Base-by-base conservation (phyloP, 2,329 filamentous ascomycete genomes). In the Colletotrichum sp. region DNA sequence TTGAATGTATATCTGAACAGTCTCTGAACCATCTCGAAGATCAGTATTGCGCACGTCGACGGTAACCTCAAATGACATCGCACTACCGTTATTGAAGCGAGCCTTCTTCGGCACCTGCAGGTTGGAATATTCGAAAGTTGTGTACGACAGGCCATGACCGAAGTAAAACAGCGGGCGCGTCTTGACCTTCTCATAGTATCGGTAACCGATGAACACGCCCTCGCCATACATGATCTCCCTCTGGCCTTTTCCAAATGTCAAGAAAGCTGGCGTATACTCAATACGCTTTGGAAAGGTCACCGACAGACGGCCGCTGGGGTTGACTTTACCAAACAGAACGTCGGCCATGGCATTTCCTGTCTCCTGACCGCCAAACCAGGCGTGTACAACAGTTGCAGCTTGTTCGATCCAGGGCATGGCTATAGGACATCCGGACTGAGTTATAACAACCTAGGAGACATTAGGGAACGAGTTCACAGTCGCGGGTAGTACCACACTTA, bases 131-230 rank as follows among this genome's bases (percentile, higher is more conserved):
- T 79, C 79, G 82, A 94, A 94, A 1, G 84, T 90, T 0, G 93
- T 94, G 80, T 94, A 94, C 3, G 91, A 92, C 6, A 94, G 84
- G 9, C 93, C 93, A 78, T 93, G 90, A 3, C 93, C 93, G 79
- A 95, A 95, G 48, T 91, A 88, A 82, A 94, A 94, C 0, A 92
- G 86, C 0, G 91, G 89, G 64, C 88, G 86, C 34, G 2, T 79
- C 66, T 18, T 77, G 39, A 76, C 69, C 67, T 39, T 74, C 79
- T 95, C 93, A 80, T 94, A 95, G 83, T 91, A 94, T 16, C 93
- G 87, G 82, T 95, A 94, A 0, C 94, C 94, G 16, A 95, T 87
- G 80, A 93, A 95, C 28, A 95, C 87, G 65, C 93, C 93, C 82
- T 95, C 94, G 18, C 93, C 93, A 78, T 95, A 95, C 0, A 94